Conservation (phyloP, 331 rosid genomes). For the Dryas integrifolia region DNA sequence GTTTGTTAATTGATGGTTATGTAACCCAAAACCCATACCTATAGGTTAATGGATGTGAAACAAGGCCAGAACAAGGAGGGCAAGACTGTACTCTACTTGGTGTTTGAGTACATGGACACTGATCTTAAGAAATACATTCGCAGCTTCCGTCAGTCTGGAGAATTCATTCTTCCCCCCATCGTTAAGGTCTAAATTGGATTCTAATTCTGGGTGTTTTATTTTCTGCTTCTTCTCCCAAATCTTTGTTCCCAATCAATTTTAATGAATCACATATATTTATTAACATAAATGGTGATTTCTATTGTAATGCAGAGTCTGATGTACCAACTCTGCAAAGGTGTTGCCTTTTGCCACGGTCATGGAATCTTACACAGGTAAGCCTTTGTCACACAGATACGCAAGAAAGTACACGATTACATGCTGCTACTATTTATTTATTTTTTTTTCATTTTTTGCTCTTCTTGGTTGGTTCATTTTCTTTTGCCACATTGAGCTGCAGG, state of each 20-base stretch:
- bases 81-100: constrained; percentile 85
- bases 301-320: constrained; percentile 57
- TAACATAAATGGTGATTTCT: not conserved
- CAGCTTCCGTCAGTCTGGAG: constrained; percentile 63
- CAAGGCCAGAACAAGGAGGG: constrained; percentile 96
- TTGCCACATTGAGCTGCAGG: constrained; percentile 29
- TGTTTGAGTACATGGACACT: constrained; percentile 90
- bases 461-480: not conserved
- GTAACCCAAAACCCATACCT: not conserved
- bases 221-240: not conserved
- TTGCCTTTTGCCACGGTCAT: constrained; percentile 96
- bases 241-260: not conserved
- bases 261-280: not conserved
- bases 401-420: too few relatives aligned
- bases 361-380: constrained; percentile 88
- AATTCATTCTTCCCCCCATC: constrained; percentile 41
- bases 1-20: not conserved
- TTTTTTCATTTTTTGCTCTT: not conserved
- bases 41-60: constrained; percentile 84
- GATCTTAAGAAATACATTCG: constrained; percentile 90
- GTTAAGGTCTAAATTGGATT: constrained; percentile 43
- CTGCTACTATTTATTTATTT: not conserved
- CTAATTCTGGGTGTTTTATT: not conserved
- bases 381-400: too few relatives aligned
- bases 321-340: constrained; percentile 97